Evolutionary conservation across 352 stramenopile species (phyloP).

Genomic region (Globisporangium ultimum): DNA sequence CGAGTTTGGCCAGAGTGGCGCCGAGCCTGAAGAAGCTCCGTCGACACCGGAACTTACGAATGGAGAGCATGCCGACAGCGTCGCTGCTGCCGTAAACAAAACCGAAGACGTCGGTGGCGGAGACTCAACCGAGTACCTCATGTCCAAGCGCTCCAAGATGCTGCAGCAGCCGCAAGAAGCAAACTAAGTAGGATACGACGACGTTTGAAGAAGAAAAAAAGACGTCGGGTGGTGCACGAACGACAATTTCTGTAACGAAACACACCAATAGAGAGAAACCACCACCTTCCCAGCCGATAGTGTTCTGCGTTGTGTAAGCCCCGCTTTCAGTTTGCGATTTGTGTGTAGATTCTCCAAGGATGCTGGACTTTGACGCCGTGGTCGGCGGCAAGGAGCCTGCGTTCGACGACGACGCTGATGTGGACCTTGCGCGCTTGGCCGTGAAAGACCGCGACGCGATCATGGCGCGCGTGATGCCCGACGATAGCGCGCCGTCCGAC

Average conservation of each 20-base stretch:
- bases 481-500: slow-evolving; percentile 62
- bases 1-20: slow-evolving; percentile 89
- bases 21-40: slow-evolving; percentile 36
- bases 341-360: slow-evolving; percentile 7
- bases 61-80: background rate
- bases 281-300: slow-evolving; percentile 2
- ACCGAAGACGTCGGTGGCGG: slow-evolving; percentile 19
- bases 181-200: slow-evolving; percentile 5
- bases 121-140: slow-evolving; percentile 48
- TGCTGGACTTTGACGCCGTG: slow-evolving; percentile 35
- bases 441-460: slow-evolving; percentile 65
- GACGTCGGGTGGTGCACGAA: background rate
- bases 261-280: slow-evolving; percentile 3
- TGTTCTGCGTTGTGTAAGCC: background rate
- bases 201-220: background rate
- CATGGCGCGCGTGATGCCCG: slow-evolving; percentile 56
- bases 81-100: slow-evolving; percentile 9
- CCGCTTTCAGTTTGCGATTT: too few relatives aligned
- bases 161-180: slow-evolving; percentile 19
- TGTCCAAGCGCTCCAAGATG: slow-evolving; percentile 46
- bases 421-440: slow-evolving; percentile 60
- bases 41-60: slow-evolving; percentile 10
- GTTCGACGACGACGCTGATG: slow-evolving; percentile 65
- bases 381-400: slow-evolving; percentile 37
- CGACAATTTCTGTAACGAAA: slow-evolving; percentile 3